Percentiles rank a stretch among this genome's conserved stretches.
Conservation (phyloP, 1,284 basidiomycete species). For the Heliocybe sulcata region DNA sequence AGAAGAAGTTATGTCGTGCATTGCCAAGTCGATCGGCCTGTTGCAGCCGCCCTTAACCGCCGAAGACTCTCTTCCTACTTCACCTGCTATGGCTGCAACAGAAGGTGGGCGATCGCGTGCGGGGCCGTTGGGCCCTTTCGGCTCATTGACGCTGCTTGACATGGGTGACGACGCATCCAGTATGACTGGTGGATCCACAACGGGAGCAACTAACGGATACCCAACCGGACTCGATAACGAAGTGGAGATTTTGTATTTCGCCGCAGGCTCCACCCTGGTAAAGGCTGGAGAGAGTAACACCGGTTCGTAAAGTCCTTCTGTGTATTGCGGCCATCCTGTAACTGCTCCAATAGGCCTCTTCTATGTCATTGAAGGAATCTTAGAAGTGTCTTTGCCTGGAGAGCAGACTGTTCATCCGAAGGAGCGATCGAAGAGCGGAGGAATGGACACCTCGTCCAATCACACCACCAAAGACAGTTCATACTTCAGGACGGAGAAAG, state of each 20-base stretch:
- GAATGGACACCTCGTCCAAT: background rate
- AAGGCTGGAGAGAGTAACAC: slow-evolving; percentile 88
- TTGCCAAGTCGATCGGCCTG: slow-evolving; percentile 95
- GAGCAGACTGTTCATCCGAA: slow-evolving; percentile 22
- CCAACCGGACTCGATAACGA: slow-evolving; percentile 87
- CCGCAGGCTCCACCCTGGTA: slow-evolving; percentile 80
- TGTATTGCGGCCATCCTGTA: slow-evolving; percentile 4
- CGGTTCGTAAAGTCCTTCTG: slow-evolving; percentile 31
- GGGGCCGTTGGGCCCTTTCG: slow-evolving; percentile 67
- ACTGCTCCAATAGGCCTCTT: slow-evolving; percentile 62
- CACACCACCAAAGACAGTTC: background rate
- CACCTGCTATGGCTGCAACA: slow-evolving; percentile 52
- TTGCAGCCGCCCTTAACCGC: slow-evolving; percentile 76
- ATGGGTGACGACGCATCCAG: slow-evolving; percentile 62
- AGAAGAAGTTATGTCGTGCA: slow-evolving; percentile 94
- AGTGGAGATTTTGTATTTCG: slow-evolving; percentile 92
- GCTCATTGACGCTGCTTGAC: slow-evolving; percentile 80
- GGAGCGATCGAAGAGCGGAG: slow-evolving; percentile 10
- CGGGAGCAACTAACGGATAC: slow-evolving; percentile 49
- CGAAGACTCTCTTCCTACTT: slow-evolving; percentile 55
- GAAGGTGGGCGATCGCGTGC: slow-evolving; percentile 37
- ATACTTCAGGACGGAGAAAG: background rate
- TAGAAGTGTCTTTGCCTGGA: slow-evolving; percentile 82
- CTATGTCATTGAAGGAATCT: slow-evolving; percentile 96
- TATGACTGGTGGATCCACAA: slow-evolving; percentile 53